Conservation (phyloP, 495 filamentous ascomycete genomes). For the Aspergillus wentii region DNA sequence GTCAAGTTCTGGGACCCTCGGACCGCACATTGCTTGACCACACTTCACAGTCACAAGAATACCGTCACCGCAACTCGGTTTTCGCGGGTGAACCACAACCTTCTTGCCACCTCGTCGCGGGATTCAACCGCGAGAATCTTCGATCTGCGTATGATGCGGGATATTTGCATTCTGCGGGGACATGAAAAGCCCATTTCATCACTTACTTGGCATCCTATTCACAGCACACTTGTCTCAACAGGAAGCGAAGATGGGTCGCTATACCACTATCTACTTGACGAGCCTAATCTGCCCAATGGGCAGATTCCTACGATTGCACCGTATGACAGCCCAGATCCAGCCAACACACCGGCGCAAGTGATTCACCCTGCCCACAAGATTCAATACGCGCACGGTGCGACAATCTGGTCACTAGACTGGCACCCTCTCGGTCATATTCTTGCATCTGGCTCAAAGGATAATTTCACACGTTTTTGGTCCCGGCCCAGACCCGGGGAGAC, state of each 20-base stretch:
- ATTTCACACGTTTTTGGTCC: slow-evolving; percentile 94
- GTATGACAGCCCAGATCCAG: slow-evolving; percentile 76
- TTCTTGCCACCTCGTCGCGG: slow-evolving; percentile 86
- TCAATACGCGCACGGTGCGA: slow-evolving; percentile 83
- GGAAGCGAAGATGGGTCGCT: slow-evolving; percentile 85
- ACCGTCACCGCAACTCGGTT: slow-evolving; percentile 87
- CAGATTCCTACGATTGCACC: slow-evolving; percentile 63
- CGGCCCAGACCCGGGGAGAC: slow-evolving; percentile 81
- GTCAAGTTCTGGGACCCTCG: slow-evolving; percentile 98
- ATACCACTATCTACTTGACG: slow-evolving; percentile 88
- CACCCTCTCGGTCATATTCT: slow-evolving; percentile 94
- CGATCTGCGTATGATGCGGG: slow-evolving; percentile 96
- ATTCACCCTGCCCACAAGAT: slow-evolving; percentile 84
- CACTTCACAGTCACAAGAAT: slow-evolving; percentile 96
- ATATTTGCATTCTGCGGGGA: slow-evolving; percentile 83
- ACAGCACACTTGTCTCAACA: slow-evolving; percentile 81
- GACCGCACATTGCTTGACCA: slow-evolving; percentile 83
- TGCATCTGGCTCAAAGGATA: slow-evolving; percentile 97
- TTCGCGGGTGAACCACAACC: slow-evolving; percentile 72
- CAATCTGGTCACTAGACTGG: slow-evolving; percentile 97
- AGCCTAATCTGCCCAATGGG: slow-evolving; percentile 75
- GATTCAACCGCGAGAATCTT: slow-evolving; percentile 91
- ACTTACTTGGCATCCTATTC: slow-evolving; percentile 88
- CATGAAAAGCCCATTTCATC: slow-evolving; percentile 96
- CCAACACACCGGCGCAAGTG: slow-evolving; percentile 72